Percentiles rank a stretch among this genome's conserved stretches.
Conservation (phyloP, 257 asterid species). For the Solanum lycopersicoides region DNA sequence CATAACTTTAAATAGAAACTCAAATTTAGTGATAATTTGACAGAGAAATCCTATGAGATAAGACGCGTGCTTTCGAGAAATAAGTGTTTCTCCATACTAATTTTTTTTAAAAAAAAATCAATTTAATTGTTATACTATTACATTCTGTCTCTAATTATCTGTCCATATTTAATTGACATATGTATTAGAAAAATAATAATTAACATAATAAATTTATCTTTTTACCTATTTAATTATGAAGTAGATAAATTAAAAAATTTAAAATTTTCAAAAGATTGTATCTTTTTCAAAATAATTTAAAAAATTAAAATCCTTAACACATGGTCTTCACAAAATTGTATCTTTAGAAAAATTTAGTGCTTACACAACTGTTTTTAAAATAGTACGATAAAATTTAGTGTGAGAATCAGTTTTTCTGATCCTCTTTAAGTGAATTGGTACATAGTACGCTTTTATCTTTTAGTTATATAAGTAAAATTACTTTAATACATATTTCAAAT, state of each 20-base stretch:
- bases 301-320: neutral
- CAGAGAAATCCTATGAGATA: neutral
- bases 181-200: too few species aligned
- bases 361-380: neutral
- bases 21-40: neutral
- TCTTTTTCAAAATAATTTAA: too few species aligned
- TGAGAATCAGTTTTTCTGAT: neutral
- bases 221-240: too few species aligned
- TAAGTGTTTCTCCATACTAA: neutral
- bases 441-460: neutral
- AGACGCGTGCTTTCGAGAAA: neutral
- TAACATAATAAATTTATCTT: too few species aligned
- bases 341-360: neutral
- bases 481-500: neutral
- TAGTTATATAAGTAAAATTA: neutral
- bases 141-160: too few species aligned
- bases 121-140: neutral
- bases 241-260: too few species aligned
- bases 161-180: too few species aligned
- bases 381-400: neutral
- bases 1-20: neutral
- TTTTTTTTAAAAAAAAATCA: too few species aligned
- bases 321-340: neutral
- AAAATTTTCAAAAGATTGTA: too few species aligned
- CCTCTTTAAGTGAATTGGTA: neutral